A percentile compares a stretch with the other conserved stretches of the same genome.
These are phyloP conservation scores for Pontederia crassipes DNA, from an alignment of 176 grass and related monocot species.

Conservation along the genomic window DNA sequence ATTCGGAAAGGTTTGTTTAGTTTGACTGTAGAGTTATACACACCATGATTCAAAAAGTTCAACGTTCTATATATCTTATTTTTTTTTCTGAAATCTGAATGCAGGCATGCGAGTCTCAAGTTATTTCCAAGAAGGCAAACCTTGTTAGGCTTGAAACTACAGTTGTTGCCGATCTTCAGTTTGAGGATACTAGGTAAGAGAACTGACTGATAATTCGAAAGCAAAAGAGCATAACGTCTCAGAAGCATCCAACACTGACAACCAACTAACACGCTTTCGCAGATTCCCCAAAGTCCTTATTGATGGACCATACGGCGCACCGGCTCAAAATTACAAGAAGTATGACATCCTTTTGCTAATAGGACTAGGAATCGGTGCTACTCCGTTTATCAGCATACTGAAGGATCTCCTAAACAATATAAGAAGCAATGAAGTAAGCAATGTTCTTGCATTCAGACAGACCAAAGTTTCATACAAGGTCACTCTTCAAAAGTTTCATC, in stretches of 20 bases:
- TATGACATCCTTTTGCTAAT: slow-evolving; percentile 97
- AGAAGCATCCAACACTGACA: slow-evolving; percentile 3
- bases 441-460: slow-evolving; percentile 8
- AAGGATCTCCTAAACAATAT: slow-evolving; percentile 93
- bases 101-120: slow-evolving; percentile 67
- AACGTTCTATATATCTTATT: slow-evolving; percentile 12
- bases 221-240: background rate
- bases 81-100: slow-evolving; percentile 3
- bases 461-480: slow-evolving; percentile 12
- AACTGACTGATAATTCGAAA: slow-evolving; percentile 9
- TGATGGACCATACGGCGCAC: slow-evolving; percentile 87
- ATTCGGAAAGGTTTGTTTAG: slow-evolving; percentile 83
- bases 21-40: background rate
- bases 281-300: slow-evolving; percentile 87
- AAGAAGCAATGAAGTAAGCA: slow-evolving; percentile 64
- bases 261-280: background rate
- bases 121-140: slow-evolving; percentile 88
- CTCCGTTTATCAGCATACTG: slow-evolving; percentile 96
- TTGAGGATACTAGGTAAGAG: slow-evolving; percentile 61
- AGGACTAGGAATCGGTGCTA: slow-evolving; percentile 90
- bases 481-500: slow-evolving; percentile 10
- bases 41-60: background rate
- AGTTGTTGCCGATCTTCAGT: slow-evolving; percentile 61
- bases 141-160: slow-evolving; percentile 93
- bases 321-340: slow-evolving; percentile 99